A percentile compares a stretch with the other conserved stretches of the same genome.
Evolutionary conservation across 495 filamentous ascomycete genomes (phyloP).

Genomic region (Tuber indicum): DNA sequence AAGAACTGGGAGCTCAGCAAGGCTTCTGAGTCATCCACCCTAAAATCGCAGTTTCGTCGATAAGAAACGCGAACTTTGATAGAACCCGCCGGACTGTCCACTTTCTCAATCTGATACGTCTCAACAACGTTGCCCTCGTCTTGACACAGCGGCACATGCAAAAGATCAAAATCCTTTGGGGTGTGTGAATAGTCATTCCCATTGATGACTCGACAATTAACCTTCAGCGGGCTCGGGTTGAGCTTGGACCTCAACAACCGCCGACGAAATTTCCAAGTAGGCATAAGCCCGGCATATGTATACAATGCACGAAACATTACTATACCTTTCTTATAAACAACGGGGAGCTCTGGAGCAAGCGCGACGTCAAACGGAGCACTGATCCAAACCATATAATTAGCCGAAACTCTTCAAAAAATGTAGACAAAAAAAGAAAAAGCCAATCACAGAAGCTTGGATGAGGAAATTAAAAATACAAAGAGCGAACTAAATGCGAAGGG

Average conservation of each 20-base stretch:
- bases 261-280: slow-evolving; percentile 80
- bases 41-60: slow-evolving; percentile 81
- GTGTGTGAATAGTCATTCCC: slow-evolving; percentile 48
- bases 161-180: slow-evolving; percentile 50
- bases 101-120: slow-evolving; percentile 67
- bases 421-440: slow-evolving; percentile 7
- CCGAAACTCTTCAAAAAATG: slow-evolving; percentile 7
- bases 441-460: neutral
- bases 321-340: slow-evolving; percentile 91
- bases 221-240: slow-evolving; percentile 56
- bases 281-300: slow-evolving; percentile 71
- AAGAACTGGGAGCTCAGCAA: slow-evolving; percentile 92
- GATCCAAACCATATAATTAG: slow-evolving; percentile 3
- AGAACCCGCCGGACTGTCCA: slow-evolving; percentile 76
- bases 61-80: slow-evolving; percentile 76
- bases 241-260: slow-evolving; percentile 60
- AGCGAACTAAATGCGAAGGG: neutral
- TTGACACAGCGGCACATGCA: slow-evolving; percentile 67
- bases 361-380: slow-evolving; percentile 35
- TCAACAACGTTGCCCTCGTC: slow-evolving; percentile 61
- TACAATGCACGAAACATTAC: slow-evolving; percentile 92
- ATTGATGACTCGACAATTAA: slow-evolving; percentile 71
- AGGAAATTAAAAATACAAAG: slow-evolving; percentile 6
- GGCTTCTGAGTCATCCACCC: slow-evolving; percentile 83
- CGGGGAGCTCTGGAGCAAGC: slow-evolving; percentile 55